Conservation (phyloP, 495 filamentous ascomycete genomes). For the Aspergillus cavernicola region DNA sequence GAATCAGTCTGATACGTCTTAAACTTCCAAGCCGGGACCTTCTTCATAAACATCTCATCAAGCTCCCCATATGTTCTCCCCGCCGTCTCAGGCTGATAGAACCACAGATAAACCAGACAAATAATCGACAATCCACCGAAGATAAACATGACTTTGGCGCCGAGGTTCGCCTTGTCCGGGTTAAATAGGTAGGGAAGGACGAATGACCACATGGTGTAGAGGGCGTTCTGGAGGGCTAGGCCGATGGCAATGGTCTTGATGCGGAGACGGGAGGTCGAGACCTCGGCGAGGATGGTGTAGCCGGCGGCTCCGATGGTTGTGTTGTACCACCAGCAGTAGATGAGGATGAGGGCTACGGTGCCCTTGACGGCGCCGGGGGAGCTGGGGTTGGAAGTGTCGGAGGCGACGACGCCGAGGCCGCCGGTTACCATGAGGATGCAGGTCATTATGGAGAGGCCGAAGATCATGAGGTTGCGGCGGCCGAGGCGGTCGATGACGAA, state of each 20-base stretch:
- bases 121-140: constrained; percentile 8
- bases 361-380: constrained; percentile 5
- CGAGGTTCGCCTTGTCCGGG: constrained; percentile 10
- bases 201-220: constrained; percentile 12
- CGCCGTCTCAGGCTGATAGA: constrained; percentile 8
- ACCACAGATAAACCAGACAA: constrained; percentile 8
- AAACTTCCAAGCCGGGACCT: constrained; percentile 6
- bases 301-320: constrained; percentile 5
- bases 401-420: constrained; percentile 4
- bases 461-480: constrained; percentile 8
- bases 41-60: constrained; percentile 11
- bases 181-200: constrained; percentile 11
- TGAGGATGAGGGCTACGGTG: constrained; percentile 7
- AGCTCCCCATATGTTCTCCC: constrained; percentile 2
- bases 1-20: constrained; percentile 7
- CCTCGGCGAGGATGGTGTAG: constrained; percentile 9
- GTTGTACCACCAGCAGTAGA: constrained; percentile 12
- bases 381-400: not conserved
- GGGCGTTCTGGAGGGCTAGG: constrained; percentile 3
- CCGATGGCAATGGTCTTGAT: constrained; percentile 9
- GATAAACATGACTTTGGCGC: constrained; percentile 9
- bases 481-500: constrained; percentile 8
- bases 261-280: constrained; percentile 1
- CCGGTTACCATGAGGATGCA: constrained; percentile 6
- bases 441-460: constrained; percentile 4